phyloP scores from a whole-genome alignment of 2,329 filamentous ascomycete genomes.

The Calonectria montana region DNA sequence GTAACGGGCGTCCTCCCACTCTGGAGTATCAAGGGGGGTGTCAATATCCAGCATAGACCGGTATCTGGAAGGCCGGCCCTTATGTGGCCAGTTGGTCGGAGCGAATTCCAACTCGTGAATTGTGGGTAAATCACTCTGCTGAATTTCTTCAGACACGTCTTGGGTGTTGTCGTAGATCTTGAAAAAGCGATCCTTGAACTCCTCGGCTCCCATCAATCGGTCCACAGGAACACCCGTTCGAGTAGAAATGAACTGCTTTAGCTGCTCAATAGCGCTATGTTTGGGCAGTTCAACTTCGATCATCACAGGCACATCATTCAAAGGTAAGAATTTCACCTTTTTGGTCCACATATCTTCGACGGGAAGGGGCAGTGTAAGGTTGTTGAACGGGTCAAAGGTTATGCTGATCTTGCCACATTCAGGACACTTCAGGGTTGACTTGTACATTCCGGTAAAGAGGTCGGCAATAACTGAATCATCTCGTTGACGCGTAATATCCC shows the following conservation, averaged over 20 bases:
- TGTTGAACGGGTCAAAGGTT: slow-evolving; percentile 98
- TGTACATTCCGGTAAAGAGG: slow-evolving; percentile 97
- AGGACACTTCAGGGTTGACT: slow-evolving; percentile 94
- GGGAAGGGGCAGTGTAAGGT: slow-evolving; percentile 89
- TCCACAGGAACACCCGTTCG: slow-evolving; percentile 73
- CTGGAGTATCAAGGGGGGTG: slow-evolving; percentile 55
- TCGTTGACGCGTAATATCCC: slow-evolving; percentile 89
- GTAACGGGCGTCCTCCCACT: slow-evolving; percentile 72
- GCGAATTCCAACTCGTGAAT: slow-evolving; percentile 81
- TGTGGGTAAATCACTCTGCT: slow-evolving; percentile 72
- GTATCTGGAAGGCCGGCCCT: slow-evolving; percentile 57
- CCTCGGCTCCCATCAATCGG: slow-evolving; percentile 82
- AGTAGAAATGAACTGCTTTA: slow-evolving; percentile 79
- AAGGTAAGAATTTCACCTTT: slow-evolving; percentile 80
- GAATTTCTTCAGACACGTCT: slow-evolving; percentile 79
- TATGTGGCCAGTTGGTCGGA: slow-evolving; percentile 81
- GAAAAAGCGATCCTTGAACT: slow-evolving; percentile 87
- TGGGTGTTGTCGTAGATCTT: slow-evolving; percentile 80
- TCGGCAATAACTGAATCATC: slow-evolving; percentile 97
- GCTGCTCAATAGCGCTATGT: slow-evolving; percentile 72
- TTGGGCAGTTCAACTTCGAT: slow-evolving; percentile 86
- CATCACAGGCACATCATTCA: slow-evolving; percentile 76
- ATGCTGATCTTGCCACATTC: slow-evolving; percentile 95
- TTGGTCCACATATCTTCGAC: slow-evolving; percentile 86
- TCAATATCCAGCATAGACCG: slow-evolving; percentile 63